A percentile compares a stretch with the other conserved stretches of the same genome.
Conservation (phyloP, 2,329 filamentous ascomycete genomes). For the Stachybotrys echinatus region DNA sequence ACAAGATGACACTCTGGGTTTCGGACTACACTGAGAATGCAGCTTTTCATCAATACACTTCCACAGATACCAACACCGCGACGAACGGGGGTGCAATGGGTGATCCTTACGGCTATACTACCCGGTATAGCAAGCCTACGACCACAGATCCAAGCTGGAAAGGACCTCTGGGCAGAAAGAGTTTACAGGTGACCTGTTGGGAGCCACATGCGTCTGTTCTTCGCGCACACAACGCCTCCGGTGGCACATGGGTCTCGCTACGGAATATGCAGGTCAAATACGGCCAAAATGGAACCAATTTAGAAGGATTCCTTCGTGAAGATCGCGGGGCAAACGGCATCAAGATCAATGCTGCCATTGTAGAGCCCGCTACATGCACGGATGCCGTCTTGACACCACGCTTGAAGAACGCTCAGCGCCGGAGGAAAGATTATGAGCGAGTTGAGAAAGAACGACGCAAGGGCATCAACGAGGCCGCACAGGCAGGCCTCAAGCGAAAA, state of each 20-base stretch:
- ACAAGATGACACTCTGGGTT: conserved; percentile 61
- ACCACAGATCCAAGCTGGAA: conserved; percentile 45
- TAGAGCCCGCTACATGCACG: conserved; percentile 34
- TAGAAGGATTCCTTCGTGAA: conserved; percentile 69
- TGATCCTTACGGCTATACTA: conserved; percentile 51
- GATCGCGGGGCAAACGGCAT: conserved; percentile 39
- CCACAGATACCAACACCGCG: conserved; percentile 26
- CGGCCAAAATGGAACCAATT: conserved; percentile 41
- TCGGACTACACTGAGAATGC: conserved; percentile 78
- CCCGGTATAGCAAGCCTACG: conserved; percentile 15
- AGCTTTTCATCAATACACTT: conserved; percentile 55
- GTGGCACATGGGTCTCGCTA: conserved; percentile 59
- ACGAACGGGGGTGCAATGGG: conserved; percentile 36
- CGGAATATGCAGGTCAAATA: conserved; percentile 68
- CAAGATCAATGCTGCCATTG: conserved; percentile 53
- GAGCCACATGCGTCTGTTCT: conserved; percentile 60
- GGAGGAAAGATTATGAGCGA: conserved; percentile 61
- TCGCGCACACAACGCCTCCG: conserved; percentile 43
- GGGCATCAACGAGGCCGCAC: conserved; percentile 29
- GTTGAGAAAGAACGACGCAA: conserved; percentile 34
- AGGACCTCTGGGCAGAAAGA: conserved; percentile 69
- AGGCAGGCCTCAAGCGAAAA: conserved; percentile 33
- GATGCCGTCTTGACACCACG: conserved; percentile 38
- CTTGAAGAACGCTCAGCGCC: conserved; percentile 52
- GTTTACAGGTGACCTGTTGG: conserved; percentile 67